Evolutionary conservation across 768 basidiomycete species (phyloP), one percentile per base, ranked within the genome.

Genomic region (Candolleomyces aberdarensis): DNA sequence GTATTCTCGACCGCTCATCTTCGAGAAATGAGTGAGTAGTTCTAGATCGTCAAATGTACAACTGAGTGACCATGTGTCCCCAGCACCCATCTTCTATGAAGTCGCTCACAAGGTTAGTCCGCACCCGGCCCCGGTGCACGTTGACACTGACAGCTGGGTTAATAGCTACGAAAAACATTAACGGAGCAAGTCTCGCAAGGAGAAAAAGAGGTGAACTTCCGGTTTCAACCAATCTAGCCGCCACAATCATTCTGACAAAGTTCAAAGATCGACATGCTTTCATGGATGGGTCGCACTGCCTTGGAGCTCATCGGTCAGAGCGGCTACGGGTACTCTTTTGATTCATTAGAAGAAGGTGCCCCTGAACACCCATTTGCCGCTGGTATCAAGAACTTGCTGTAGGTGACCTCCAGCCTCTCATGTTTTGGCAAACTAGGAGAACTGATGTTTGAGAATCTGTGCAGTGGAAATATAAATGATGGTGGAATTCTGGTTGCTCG

Each of bases 301-400:
- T 71, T 83, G 11, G 81, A 84, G 60, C 68, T 82, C 50, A 75
- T 84, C 49, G 81, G 79, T 4, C 80, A 79, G 67, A 76, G 76
- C n/a, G 80, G 82, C 4, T 71, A 84, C 26, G 79, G 78, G 8
- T 70, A 73, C 49, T 77, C 76, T 17, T 79, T 81, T 44, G 78
- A 80, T 61, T 58, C 72, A 0, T 69, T 83, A 3, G 65, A 61
- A 14, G 73, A 74, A 39, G 73, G 75, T 40, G 55, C 63, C 10
- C 55, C 60, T 4, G 60, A 63, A 1, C 75, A 73, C 65, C 75
- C 68, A 43, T 80, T 75, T 57, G 66, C 64, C 47, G 57, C 52
- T 19, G 67, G 76, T 9, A 65, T 74, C 44, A 75, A 77, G 57
- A 56, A 65, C n/a, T 65, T 78, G 36, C 56, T 69, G 77, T 77